Evolutionary conservation across 2,329 filamentous ascomycete genomes (phyloP), one percentile per base, ranked within the genome.

Genomic region (Epichloe baconii): DNA sequence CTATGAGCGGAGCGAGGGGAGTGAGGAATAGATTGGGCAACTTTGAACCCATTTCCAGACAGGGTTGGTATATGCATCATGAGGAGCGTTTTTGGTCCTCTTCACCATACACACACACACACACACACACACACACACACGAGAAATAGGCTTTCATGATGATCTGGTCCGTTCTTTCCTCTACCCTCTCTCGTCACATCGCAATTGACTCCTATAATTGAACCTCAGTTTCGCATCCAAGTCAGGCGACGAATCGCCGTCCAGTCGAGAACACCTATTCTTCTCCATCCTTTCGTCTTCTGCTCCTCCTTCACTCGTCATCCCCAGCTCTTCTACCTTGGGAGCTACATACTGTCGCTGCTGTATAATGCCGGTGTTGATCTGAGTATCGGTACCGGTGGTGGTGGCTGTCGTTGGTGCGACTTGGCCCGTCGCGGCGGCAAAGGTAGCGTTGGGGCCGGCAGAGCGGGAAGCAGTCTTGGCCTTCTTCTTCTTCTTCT

Each of bases 401-500:
- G 77, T 80, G 6, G 71, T 78, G 8, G 78, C 78, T 10, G 68
- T 69, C 15, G 77, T 71, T 2, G 77, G 76, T 23, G 69, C 66
- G 35, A 72, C 67, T 52, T 78, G 71, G 38, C 78, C 78, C 26
- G 77, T 76, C 7, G 74, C 67, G 50, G 73, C 73, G 34, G 73
- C 73, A 55, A 82, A 74, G 41, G 72, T 64, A 2, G 70, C 59
- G 49, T 71, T 70, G 7, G 70, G 54, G 35, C 54, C 61, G 19
- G 50, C 56, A 17, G 59, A 62, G n/a, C 64, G 65, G 35, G 68
- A 64, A 7, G 66, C 60, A 26, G 67, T 56, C 62, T 70, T 72
- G 52, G 67, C 59, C 66, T 75, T 77, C 67, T 78, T 80, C 72
- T 82, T 81, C 65, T 80, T 23, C 23, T 31, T 80, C 63, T 71